A percentile compares a stretch with the other conserved stretches of the same genome.
phyloP scores from a whole-genome alignment of 2,329 filamentous ascomycete genomes.

The Sporothrix globosa region DNA sequence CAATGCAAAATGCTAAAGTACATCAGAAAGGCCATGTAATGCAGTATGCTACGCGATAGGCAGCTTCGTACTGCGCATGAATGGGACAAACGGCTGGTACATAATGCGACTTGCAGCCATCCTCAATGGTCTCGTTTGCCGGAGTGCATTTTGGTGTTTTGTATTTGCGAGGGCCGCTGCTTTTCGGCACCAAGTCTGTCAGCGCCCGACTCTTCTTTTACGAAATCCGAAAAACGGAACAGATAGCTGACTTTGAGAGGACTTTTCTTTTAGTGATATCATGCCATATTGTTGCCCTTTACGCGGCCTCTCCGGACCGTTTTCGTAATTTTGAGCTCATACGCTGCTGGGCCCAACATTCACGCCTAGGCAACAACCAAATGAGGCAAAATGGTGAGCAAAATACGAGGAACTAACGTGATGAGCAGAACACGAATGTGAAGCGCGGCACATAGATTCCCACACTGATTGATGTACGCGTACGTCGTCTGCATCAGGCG shows the following conservation, averaged over 20 bases:
- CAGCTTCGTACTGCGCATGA: not conserved
- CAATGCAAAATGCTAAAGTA: not conserved
- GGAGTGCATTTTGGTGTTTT: not conserved
- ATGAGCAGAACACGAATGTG: no score
- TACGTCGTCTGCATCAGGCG: constrained; percentile 1
- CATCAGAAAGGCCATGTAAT: not conserved
- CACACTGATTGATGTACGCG: not conserved
- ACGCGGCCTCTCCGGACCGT: not conserved
- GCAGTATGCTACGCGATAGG: not conserved
- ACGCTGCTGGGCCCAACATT: not conserved
- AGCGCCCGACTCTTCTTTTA: no score
- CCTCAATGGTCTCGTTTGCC: not conserved
- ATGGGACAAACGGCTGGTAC: not conserved
- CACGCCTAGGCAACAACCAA: constrained; percentile 8
- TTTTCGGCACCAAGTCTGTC: not conserved
- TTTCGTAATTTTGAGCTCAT: not conserved
- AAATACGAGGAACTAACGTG: not conserved
- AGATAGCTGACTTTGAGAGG: no score
- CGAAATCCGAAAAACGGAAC: no score
- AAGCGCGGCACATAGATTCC: not conserved
- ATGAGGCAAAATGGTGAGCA: not conserved
- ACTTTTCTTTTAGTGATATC: not conserved
- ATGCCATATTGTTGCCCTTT: not conserved
- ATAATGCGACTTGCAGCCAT: not conserved
- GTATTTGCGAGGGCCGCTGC: not conserved